These are phyloP conservation scores for Chionographis japonica DNA, from an alignment of 106 monocot species.

Conservation along the genomic window DNA sequence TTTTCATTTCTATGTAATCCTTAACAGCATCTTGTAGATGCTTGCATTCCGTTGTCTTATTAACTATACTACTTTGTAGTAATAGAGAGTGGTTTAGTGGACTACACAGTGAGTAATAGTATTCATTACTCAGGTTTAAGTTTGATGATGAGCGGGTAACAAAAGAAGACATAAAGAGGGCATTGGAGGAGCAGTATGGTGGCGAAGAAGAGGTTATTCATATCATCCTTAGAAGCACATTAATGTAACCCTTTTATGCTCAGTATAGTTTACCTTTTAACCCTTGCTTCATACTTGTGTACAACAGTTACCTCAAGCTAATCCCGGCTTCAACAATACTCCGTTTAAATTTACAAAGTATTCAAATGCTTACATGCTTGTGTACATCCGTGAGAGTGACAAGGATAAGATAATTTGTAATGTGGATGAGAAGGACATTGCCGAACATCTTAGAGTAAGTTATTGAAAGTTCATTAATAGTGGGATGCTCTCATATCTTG, in stretches of 20 bases:
- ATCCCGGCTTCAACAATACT: slow-evolving; percentile 74
- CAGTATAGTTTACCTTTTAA: too few species aligned
- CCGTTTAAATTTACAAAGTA: slow-evolving; percentile 84
- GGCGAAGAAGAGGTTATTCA: slow-evolving; percentile 81
- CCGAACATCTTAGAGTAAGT: slow-evolving; percentile 73
- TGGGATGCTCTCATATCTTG: too few species aligned
- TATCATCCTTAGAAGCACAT: too few species aligned
- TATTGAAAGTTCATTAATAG: neutral
- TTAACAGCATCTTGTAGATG: too few species aligned
- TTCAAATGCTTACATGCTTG: slow-evolving; percentile 89
- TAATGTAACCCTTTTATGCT: too few species aligned
- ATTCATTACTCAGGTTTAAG: slow-evolving; percentile 54
- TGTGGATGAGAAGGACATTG: slow-evolving; percentile 86
- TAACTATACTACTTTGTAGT: too few species aligned
- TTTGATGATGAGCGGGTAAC: slow-evolving; percentile 95
- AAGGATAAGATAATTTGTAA: slow-evolving; percentile 80
- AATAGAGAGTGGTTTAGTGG: too few species aligned
- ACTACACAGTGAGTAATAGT: neutral
- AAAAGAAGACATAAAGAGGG: slow-evolving; percentile 80
- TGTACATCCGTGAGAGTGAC: slow-evolving; percentile 80
- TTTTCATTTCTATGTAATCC: too few species aligned
- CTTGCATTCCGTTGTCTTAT: too few species aligned
- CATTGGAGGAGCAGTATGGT: slow-evolving; percentile 88
- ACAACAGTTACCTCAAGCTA: slow-evolving; percentile 56
- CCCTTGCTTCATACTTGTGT: slow-evolving; percentile 3